Conservation (phyloP, 2,329 filamentous ascomycete genomes). For the Pleomassaria siparia region DNA sequence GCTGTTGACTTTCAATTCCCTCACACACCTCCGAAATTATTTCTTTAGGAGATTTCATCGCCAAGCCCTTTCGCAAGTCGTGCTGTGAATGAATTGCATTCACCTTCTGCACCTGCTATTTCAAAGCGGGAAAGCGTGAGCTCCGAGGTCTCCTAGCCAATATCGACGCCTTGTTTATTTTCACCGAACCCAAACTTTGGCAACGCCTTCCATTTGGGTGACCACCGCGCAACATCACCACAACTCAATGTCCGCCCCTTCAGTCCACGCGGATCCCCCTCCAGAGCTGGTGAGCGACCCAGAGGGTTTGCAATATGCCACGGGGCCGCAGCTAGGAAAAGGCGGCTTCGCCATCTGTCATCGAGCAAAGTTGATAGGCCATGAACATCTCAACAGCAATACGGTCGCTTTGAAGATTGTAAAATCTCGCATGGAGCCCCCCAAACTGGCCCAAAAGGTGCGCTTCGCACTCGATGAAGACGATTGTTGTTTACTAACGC, state of each 20-base stretch:
- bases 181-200: slow-evolving; percentile 16
- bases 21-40: not conserved
- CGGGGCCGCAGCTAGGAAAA: slow-evolving; percentile 74
- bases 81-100: not conserved
- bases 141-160: slow-evolving; percentile 16
- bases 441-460: slow-evolving; percentile 84
- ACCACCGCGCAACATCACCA: slow-evolving; percentile 29
- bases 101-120: not conserved
- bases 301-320: slow-evolving; percentile 70
- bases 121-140: not conserved
- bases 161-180: slow-evolving; percentile 17
- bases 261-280: slow-evolving; percentile 54
- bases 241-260: slow-evolving; percentile 46
- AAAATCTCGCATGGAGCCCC: slow-evolving; percentile 74
- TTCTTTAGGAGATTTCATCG: not conserved
- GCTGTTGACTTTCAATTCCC: slow-evolving; percentile 1
- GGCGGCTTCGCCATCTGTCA: slow-evolving; percentile 84
- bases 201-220: slow-evolving; percentile 21
- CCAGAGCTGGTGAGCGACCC: slow-evolving; percentile 66
- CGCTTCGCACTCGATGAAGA: slow-evolving; percentile 35
- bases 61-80: not conserved
- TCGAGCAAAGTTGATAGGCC: slow-evolving; percentile 64
- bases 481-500: slow-evolving; percentile 22
- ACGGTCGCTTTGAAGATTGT: slow-evolving; percentile 80
- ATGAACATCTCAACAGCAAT: slow-evolving; percentile 60